Percentiles rank a stretch among this genome's conserved stretches.
Conservation (phyloP, 257 asterid species). For the Nicotiana noctiflora region DNA sequence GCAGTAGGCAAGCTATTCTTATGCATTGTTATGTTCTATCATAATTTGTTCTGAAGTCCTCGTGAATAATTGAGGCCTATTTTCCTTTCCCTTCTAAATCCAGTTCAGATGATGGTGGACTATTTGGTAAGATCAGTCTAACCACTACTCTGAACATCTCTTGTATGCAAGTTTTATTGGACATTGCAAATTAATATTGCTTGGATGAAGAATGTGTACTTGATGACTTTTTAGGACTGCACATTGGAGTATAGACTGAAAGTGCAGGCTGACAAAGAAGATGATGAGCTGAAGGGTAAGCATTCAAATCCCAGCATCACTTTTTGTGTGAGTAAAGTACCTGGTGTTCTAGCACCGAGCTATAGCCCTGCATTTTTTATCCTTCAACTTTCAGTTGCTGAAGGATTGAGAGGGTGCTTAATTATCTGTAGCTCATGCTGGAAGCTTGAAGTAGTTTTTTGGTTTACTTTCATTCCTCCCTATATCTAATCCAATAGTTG, state of each 20-base stretch:
- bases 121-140: neutral
- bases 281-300: neutral
- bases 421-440: neutral
- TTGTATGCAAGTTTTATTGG: neutral
- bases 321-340: neutral
- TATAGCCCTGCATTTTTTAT: neutral
- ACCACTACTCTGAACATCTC: neutral
- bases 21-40: neutral
- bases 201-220: slow-evolving; percentile 3
- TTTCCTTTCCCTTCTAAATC: neutral
- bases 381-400: neutral
- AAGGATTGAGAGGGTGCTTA: neutral
- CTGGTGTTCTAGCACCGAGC: neutral
- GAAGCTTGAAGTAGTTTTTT: neutral
- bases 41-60: neutral
- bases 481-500: neutral
- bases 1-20: neutral
- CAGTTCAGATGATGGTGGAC: neutral
- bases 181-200: neutral
- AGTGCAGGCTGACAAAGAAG: neutral
- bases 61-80: neutral
- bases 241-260: neutral
- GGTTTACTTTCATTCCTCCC: neutral
- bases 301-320: neutral
- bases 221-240: neutral